Conservation (phyloP, 1,284 basidiomycete species). For the Tremellales sp. region DNA sequence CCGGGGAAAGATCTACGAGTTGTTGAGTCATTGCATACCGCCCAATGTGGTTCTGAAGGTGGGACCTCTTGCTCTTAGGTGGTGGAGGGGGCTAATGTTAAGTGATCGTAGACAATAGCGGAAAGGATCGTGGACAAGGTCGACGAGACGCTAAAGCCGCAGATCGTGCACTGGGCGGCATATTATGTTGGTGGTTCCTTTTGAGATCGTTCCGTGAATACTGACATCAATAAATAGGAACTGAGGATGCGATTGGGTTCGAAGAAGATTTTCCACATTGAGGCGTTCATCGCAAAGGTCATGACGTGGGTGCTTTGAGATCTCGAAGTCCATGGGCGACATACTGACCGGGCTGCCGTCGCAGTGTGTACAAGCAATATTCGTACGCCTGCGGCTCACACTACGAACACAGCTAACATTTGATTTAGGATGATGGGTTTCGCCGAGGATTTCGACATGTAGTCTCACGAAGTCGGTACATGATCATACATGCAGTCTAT, state of each 20-base stretch:
- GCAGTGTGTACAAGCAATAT: slow-evolving; percentile 38
- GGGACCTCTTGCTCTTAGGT: slow-evolving; percentile 14
- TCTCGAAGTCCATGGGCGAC: neutral
- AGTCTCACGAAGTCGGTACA: neutral
- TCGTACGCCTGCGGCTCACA: slow-evolving; percentile 18
- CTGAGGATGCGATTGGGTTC: slow-evolving; percentile 81
- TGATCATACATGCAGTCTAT: neutral
- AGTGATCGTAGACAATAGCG: slow-evolving; percentile 66
- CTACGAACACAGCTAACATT: slow-evolving; percentile 3
- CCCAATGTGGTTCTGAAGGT: slow-evolving; percentile 87
- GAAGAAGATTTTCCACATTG: slow-evolving; percentile 94
- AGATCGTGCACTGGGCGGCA: slow-evolving; percentile 94
- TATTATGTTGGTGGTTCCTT: slow-evolving; percentile 66
- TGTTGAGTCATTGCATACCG: slow-evolving; percentile 97
- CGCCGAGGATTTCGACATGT: slow-evolving; percentile 18
- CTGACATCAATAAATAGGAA: slow-evolving; percentile 57
- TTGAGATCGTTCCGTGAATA: neutral
- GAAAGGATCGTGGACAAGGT: slow-evolving; percentile 80
- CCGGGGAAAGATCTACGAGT: slow-evolving; percentile 87
- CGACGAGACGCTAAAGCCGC: slow-evolving; percentile 80
- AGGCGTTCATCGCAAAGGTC: slow-evolving; percentile 60
- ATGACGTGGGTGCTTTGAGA: slow-evolving; percentile 36
- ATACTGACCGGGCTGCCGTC: slow-evolving; percentile 1
- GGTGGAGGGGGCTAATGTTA: neutral
- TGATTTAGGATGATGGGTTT: slow-evolving; percentile 18